A percentile compares a stretch with the other conserved stretches of the same genome.
Evolutionary conservation across 2,329 filamentous ascomycete species (phyloP).

Genomic region (Paecilomyces sp.): DNA sequence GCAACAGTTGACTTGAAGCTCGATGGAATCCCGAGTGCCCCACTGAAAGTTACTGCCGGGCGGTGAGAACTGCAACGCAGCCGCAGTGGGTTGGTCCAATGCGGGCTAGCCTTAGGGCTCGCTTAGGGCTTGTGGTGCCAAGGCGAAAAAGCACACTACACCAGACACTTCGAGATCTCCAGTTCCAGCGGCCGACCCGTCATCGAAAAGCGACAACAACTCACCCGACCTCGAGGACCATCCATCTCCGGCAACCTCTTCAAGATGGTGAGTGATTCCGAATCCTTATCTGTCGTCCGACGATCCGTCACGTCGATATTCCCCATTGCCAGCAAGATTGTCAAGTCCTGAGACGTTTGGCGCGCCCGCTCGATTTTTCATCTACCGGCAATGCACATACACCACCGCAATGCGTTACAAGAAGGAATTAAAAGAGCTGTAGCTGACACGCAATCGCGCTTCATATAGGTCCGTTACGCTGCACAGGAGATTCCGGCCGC

Average conservation of each 20-base stretch:
- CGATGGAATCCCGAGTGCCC: neutral
- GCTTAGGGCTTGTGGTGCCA: conserved; percentile 31
- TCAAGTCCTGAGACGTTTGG: neutral
- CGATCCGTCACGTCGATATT: neutral
- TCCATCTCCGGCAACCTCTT: conserved; percentile 35
- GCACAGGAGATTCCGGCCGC: conserved; percentile 76
- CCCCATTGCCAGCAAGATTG: neutral
- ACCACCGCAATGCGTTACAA: neutral
- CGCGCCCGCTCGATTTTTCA: neutral
- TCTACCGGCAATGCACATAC: neutral
- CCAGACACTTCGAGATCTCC: conserved; percentile 19
- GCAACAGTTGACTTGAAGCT: neutral
- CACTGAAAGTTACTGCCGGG: conserved; percentile 7
- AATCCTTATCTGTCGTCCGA: neutral
- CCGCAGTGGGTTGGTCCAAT: conserved; percentile 5
- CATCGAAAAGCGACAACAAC: conserved; percentile 30
- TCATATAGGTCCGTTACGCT: conserved; percentile 85
- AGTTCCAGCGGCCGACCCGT: conserved; percentile 23
- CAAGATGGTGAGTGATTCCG: conserved; percentile 38
- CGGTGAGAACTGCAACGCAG: conserved; percentile 8
- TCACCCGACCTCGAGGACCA: conserved; percentile 35
- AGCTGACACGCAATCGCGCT: neutral
- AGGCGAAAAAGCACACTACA: conserved; percentile 36
- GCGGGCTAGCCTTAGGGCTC: conserved; percentile 34
- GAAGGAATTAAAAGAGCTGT: neutral